Base-by-base conservation (phyloP, 208 protist genomes). In the Tritrichomonas musculus region DNA sequence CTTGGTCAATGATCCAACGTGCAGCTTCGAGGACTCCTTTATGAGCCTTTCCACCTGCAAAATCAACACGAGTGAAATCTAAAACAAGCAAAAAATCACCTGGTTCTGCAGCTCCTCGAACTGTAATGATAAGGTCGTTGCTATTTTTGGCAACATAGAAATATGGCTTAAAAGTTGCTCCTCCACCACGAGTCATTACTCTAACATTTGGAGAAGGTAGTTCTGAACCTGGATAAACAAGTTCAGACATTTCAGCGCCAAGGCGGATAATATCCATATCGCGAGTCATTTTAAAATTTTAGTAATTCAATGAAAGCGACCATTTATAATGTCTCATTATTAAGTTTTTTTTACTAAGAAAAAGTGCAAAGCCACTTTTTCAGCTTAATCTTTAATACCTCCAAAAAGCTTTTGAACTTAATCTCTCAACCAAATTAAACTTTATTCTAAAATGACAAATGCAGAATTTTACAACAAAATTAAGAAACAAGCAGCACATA, bases 241-340 rank as follows among this genome's bases (percentile, higher is more conserved):
- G 39, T 8, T 88, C 77, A 9, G 44, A 49, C 0, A 88, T 53
- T 33, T 44, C 47, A 9, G 44, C 47, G 27, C 77, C 44, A 39
- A 88, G 47, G 2, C 77, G 39, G 9, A 49, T 33, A 41, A 88
- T 88, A 20, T 88, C 77, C 77, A 88, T 88, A 50, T 88, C 77
- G 3, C 11, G 11, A n/a, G 64, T n/a, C 53, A 60, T 60, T 22
- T 60, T 60, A 60, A 60, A 60, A 60, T 60, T n/a, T n/a, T n/a
- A n/a, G n/a, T n/a, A n/a, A n/a, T n/a, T n/a, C n/a, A n/a, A n/a
- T n/a, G n/a, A n/a, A n/a, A n/a, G n/a, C n/a, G n/a, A n/a, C n/a
- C n/a, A n/a, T n/a, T n/a, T n/a, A n/a, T n/a, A n/a, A n/a, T n/a
- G n/a, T n/a, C n/a, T n/a, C n/a, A n/a, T n/a, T n/a, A n/a, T n/a